Evolutionary conservation across 495 filamentous ascomycete species (phyloP), one percentile per base, ranked within the genome.

Genomic region (Aspergillus diversus): DNA sequence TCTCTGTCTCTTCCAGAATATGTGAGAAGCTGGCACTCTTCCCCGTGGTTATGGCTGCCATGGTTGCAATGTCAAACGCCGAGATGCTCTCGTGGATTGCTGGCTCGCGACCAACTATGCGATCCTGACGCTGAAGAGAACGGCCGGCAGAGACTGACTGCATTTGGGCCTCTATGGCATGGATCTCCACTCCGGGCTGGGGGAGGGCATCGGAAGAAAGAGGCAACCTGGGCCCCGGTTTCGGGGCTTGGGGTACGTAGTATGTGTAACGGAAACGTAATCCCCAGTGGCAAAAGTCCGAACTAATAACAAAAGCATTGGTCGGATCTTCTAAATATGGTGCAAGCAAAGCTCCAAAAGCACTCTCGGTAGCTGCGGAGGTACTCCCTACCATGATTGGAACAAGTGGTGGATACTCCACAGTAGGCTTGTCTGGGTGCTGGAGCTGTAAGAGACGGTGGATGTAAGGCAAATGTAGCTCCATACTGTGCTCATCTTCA

Each of bases 241-340:
- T 74, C 17, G 75, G 75, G 13, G 80, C 77, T 33, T 76, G 63
- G 6, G 86, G 87, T 33, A 87, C 79, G 71, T 96, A 96, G 71
- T 89, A 89, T 43, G 90, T 93, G 73, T 98, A 99, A 42, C 81
- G 81, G 75, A 97, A 99, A 16, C 92, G 86, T 16, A 82, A 69
- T 17, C 95, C 95, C 95, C 95, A 99, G 76, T 99, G 95, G 63
- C 94, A 97, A 73, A 99, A 99, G 72, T 99, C 95, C 5, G 92
- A 96, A 71, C 87, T 91, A 57, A 98, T 84, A 65, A 98, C 84
- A 73, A 97, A 98, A 9, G 89, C 85, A 63, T 89, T 95, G 17
- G 81, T 81, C 4, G 87, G 86, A 71, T 97, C 90, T 43, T 83
- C 80, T 7, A 98, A 78, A 68, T 96, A 97, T 3, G 89, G 87